Evolutionary conservation across 306 rosid genomes (phyloP).

Genomic region (Leucaena leucocephala): DNA sequence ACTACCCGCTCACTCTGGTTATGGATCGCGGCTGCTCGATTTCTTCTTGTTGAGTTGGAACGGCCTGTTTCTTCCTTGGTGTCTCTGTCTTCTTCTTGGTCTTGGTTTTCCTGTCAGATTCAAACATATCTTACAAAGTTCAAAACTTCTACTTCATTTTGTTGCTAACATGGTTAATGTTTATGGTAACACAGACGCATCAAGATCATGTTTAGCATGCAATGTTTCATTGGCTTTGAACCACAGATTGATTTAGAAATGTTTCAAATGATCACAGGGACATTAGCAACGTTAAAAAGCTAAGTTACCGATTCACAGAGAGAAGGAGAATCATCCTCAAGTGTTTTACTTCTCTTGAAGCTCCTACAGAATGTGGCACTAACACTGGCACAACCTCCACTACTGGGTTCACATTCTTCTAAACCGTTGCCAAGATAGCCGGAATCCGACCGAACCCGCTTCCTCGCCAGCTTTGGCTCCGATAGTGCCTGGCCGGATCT

Average conservation of each 20-base stretch:
- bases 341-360: constrained; percentile 48
- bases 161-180: background rate
- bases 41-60: constrained; percentile 43
- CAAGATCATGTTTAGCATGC: no score
- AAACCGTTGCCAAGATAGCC: constrained; percentile 26
- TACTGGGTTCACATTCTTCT: constrained; percentile 37
- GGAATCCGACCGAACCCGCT: constrained; percentile 40
- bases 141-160: background rate
- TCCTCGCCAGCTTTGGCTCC: constrained; percentile 27
- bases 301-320: constrained; percentile 47
- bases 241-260: no score
- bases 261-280: background rate
- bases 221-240: no score
- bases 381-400: constrained; percentile 25
- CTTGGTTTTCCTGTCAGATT: constrained; percentile 41
- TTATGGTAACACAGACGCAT: no score
- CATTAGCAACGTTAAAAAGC: background rate
- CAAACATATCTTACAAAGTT: no score
- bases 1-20: constrained; percentile 67
- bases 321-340: constrained; percentile 54
- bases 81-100: constrained; percentile 39
- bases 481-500: background rate
- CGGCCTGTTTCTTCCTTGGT: constrained; percentile 41
- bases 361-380: constrained; percentile 46
- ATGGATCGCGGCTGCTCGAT: constrained; percentile 54